Evolutionary conservation across 257 asterid species (phyloP).

Genomic region (Solanum pimpinellifolium): DNA sequence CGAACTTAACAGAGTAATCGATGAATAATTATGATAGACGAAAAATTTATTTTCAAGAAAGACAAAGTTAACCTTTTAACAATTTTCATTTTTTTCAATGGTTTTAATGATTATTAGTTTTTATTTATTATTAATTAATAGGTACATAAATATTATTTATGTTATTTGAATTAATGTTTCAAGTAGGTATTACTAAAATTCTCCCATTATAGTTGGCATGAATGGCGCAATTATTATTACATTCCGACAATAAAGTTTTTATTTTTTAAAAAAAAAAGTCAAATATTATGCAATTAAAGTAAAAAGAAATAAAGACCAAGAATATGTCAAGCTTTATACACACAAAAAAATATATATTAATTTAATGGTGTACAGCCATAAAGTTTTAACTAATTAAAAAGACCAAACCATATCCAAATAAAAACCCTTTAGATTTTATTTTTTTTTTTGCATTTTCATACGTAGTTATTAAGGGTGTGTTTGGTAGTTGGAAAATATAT

Average conservation of each 20-base stretch:
- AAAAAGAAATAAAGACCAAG: neutral
- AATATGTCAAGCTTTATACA: neutral
- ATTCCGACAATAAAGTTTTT: neutral
- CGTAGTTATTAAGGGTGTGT: neutral
- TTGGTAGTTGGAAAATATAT: neutral
- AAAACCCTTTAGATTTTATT: neutral
- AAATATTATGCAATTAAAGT: neutral
- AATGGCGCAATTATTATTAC: slow-evolving; percentile 11
- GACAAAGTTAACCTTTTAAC: neutral
- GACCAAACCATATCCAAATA: neutral
- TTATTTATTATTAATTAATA: neutral
- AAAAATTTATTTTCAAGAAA: neutral
- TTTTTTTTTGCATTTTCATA: neutral
- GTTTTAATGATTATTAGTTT: neutral
- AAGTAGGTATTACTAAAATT: neutral
- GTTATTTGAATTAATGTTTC: neutral
- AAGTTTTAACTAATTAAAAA: neutral
- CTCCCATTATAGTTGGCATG: neutral
- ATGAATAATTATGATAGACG: neutral
- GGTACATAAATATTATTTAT: neutral
- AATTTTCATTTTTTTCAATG: neutral
- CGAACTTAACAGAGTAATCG: neutral
- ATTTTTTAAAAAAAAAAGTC: neutral
- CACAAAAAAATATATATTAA: neutral
- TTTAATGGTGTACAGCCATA: neutral